Base-by-base conservation (phyloP, 805 yeast species). In the Debaryomyces maramus region DNA sequence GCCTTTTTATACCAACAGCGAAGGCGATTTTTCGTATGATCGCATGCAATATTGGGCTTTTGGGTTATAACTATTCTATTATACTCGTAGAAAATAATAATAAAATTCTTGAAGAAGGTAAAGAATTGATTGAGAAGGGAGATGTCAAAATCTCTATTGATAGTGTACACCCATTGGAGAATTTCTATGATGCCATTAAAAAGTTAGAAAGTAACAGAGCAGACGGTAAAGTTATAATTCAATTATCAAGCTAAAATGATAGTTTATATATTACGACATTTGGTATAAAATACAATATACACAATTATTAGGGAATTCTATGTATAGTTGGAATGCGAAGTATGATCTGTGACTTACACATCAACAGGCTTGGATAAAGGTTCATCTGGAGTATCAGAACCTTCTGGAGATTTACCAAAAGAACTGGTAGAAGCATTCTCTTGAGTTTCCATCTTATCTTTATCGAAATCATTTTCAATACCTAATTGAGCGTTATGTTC, bases 221-320 rank as follows among this genome's bases (percentile, higher is more conserved):
- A 5, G 75, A 72, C 40, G 96, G 96, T 24, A 88, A 87, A 58
- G 65, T 84, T 36, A 75, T 88, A 13, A 40, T 79, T 21, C 51
- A 56, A 38, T 50, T 67, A 36, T 49, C 42, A 11, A 21, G 21
- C 14, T 20, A n/a, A n/a, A n/a, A n/a, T n/a, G n/a, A n/a, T n/a
- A n/a, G n/a, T n/a, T n/a, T n/a, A n/a, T n/a, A n/a, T n/a, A n/a
- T n/a, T n/a, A n/a, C n/a, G n/a, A n/a, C n/a, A n/a, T n/a, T n/a
- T n/a, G n/a, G n/a, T n/a, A n/a, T n/a, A n/a, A n/a, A n/a, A n/a
- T n/a, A n/a, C n/a, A n/a, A n/a, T n/a, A n/a, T n/a, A n/a, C n/a
- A n/a, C n/a, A n/a, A n/a, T n/a, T n/a, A n/a, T n/a, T n/a, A n/a
- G n/a, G n/a, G n/a, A n/a, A n/a, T n/a, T n/a, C n/a, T n/a, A n/a